Evolutionary conservation across 148 eudicot species (phyloP), one percentile per base, ranked within the genome.

Genomic region (Diospyros kaki): DNA sequence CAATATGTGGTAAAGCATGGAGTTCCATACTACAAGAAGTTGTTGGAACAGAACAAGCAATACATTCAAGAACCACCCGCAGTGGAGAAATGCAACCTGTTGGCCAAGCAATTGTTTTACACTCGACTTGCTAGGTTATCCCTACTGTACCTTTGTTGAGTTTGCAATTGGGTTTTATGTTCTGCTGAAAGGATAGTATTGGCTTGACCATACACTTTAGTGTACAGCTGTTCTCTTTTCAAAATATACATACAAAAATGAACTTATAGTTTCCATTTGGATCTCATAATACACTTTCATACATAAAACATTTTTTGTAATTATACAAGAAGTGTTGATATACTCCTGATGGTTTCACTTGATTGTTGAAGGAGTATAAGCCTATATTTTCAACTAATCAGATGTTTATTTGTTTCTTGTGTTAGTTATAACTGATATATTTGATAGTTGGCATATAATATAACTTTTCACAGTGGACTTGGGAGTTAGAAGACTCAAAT

Each of bases 61-160:
- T 83, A 77, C 73, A 72, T 86, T 60, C 86, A 86, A 77, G 77
- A 81, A 42, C 89, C 89, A 48, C 66, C 89, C 5, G 73, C 86
- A 15, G 79, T 83, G 40, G 89, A 86, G 73, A 86, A 81, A 53
- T 86, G 89, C 78, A 74, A 76, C 41, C 75, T 73, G 11, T 78
- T 86, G 77, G 53, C 89, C 44, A 83, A 86, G 75, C 82, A 86
- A 73, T 69, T 85, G 77, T 76, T 85, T 51, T 83, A 85, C 77
- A 85, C 88, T 68, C 86, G 88, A 75, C 88, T 85, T 78, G 88
- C 88, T 48, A 85, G 88, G 88, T 85, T 77, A 75, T 38, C 51
- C 64, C 46, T 13, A 7, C 55, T 60, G n/a, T 44, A 64, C 78
- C 38, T 55, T 71, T 66, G 6, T 55, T 69, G 56, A 17, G 17